These are phyloP conservation scores for Hygrocybe coccinea DNA, from an alignment of 768 basidiomycete species.

Conservation along the genomic window DNA sequence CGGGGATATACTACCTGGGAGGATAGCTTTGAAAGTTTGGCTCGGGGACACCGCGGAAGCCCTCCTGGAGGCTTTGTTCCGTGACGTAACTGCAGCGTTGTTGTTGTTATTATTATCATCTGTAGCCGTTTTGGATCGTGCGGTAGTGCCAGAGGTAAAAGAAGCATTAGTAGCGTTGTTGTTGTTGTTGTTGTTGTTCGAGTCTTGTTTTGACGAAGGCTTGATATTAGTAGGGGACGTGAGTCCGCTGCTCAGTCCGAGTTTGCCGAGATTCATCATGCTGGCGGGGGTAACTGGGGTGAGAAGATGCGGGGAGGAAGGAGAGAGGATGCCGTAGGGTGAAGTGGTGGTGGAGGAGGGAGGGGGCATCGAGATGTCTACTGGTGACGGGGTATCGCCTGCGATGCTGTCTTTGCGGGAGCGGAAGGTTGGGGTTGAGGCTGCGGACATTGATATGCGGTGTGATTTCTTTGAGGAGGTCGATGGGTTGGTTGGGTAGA, in stretches of 20 bases:
- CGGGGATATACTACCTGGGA: constrained; percentile 49
- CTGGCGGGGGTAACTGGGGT: constrained; percentile 86
- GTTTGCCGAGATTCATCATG: constrained; percentile 81
- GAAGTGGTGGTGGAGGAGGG: constrained; percentile 39
- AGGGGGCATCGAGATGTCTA: constrained; percentile 86
- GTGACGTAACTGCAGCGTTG: constrained; percentile 4
- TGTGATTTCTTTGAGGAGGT: constrained; percentile 22
- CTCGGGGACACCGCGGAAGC: constrained; percentile 33
- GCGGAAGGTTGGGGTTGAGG: constrained; percentile 54
- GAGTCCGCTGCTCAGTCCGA: constrained; percentile 46
- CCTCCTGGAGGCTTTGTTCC: constrained; percentile 27
- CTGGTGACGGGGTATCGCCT: constrained; percentile 75
- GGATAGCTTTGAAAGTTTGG: constrained; percentile 63
- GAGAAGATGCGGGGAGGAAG: constrained; percentile 25
- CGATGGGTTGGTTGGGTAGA: constrained; percentile 31
- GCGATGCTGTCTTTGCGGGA: constrained; percentile 40
- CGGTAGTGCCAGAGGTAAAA: neutral
- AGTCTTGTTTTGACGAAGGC: neutral
- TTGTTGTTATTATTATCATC: constrained; percentile 9
- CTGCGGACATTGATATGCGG: constrained; percentile 49
- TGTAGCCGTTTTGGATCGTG: constrained; percentile 18
- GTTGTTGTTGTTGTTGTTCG: too few species aligned
- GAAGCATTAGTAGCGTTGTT: too few species aligned
- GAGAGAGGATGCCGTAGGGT: constrained; percentile 5
- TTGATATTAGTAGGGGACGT: constrained; percentile 27